Conservation (phyloP, 768 basidiomycete genomes). For the Coprinopsis marcescibilis region DNA sequence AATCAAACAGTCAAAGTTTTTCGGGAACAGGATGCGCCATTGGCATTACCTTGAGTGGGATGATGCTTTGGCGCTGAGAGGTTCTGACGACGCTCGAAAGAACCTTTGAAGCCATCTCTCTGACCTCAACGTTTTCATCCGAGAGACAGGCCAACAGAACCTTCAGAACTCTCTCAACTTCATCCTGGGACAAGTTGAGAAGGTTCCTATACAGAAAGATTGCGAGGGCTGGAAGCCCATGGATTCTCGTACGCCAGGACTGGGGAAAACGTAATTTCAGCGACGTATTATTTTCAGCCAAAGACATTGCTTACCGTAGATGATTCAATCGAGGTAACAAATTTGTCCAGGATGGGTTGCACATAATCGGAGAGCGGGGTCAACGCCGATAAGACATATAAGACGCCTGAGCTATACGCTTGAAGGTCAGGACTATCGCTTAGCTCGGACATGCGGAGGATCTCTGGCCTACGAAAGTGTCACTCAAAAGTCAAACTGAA, state of each 20-base stretch:
- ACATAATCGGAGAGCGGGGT: conserved; percentile 67
- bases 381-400: conserved; percentile 79
- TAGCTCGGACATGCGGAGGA: conserved; percentile 85
- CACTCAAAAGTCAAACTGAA: conserved; percentile 6
- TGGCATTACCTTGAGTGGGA: conserved; percentile 64
- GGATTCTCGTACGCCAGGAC: conserved; percentile 89
- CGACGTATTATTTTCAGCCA: neutral
- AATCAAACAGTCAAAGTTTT: neutral
- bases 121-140: conserved; percentile 90
- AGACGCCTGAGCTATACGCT: conserved; percentile 69
- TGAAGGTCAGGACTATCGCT: conserved; percentile 83
- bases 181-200: conserved; percentile 62
- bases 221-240: conserved; percentile 81
- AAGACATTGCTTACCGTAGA: conserved; percentile 50
- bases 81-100: conserved; percentile 84
- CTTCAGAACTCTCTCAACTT: conserved; percentile 71
- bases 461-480: conserved; percentile 58
- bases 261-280: conserved; percentile 23
- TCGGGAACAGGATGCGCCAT: neutral
- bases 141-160: conserved; percentile 76
- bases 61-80: conserved; percentile 83
- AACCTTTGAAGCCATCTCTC: conserved; percentile 84
- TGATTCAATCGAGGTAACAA: conserved; percentile 68
- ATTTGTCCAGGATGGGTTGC: conserved; percentile 51
- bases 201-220: conserved; percentile 92